Conservation (phyloP, 2,329 filamentous ascomycete species). For the Teratosphaeria destructans region DNA sequence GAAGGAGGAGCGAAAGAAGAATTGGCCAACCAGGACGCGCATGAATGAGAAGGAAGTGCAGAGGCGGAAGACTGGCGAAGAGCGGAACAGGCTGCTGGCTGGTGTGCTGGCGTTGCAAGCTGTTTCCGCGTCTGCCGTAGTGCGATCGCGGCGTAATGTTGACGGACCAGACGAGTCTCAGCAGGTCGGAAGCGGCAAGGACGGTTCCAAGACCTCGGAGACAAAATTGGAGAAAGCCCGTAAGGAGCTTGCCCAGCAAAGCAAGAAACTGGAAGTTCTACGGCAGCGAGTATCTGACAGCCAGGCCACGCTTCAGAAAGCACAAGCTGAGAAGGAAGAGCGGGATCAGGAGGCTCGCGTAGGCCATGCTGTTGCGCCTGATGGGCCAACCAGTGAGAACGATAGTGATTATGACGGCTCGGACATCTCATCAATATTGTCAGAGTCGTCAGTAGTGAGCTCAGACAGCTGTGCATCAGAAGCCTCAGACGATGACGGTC, state of each 20-base stretch:
- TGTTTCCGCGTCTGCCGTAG: background rate
- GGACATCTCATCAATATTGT: constrained; percentile 11
- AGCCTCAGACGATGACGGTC: constrained; percentile 21
- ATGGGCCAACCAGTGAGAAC: constrained; percentile 1
- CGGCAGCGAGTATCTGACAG: constrained; percentile 20
- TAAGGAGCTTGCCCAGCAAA: constrained; percentile 8
- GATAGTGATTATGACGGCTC: constrained; percentile 2
- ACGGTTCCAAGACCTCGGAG: background rate
- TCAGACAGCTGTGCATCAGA: constrained; percentile 14
- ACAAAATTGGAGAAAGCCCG: constrained; percentile 9
- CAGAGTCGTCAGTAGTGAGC: constrained; percentile 21
- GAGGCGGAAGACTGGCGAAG: constrained; percentile 18
- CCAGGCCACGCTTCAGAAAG: constrained; percentile 5
- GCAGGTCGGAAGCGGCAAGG: background rate
- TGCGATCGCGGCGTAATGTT: no score
- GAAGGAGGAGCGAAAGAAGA: constrained; percentile 68
- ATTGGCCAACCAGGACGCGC: constrained; percentile 69
- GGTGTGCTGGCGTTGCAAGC: constrained; percentile 6
- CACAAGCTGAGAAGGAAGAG: background rate
- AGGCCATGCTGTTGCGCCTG: background rate
- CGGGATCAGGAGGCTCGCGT: background rate
- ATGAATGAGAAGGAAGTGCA: constrained; percentile 43
- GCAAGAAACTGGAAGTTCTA: constrained; percentile 21
- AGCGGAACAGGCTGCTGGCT: constrained; percentile 24
- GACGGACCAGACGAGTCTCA: background rate